Conservation (phyloP, 768 basidiomycete species). For the Coprinellus aureogranulatus region DNA sequence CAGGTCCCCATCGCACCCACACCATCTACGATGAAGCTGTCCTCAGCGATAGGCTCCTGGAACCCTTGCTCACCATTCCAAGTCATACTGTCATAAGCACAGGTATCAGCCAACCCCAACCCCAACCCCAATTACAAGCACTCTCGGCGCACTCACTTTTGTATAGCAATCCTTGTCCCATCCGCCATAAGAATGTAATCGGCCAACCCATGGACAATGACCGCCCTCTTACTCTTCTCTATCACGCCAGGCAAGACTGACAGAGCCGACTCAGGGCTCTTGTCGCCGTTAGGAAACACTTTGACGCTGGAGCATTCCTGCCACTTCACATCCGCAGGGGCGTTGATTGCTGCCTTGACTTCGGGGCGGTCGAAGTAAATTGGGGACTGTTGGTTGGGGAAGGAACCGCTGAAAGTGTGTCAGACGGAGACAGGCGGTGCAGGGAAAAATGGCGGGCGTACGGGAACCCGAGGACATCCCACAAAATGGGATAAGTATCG, state of each 20-base stretch:
- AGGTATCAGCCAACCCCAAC: no score
- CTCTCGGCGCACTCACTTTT: slow-evolving; percentile 46
- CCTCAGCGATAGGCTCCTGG: slow-evolving; percentile 61
- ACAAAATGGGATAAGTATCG: slow-evolving; percentile 69
- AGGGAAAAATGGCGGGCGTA: slow-evolving; percentile 26
- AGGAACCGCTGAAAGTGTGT: slow-evolving; percentile 48
- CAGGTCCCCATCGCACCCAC: slow-evolving; percentile 64
- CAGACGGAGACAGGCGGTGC: neutral
- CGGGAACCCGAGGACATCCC: slow-evolving; percentile 83
- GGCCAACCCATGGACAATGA: slow-evolving; percentile 70
- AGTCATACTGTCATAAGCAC: slow-evolving; percentile 49
- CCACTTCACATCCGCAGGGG: slow-evolving; percentile 61
- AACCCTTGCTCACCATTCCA: slow-evolving; percentile 69
- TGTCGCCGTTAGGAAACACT: slow-evolving; percentile 64
- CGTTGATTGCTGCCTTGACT: slow-evolving; percentile 71
- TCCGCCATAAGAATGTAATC: slow-evolving; percentile 75
- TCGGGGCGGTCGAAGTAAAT: slow-evolving; percentile 69
- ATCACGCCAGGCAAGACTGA: slow-evolving; percentile 72
- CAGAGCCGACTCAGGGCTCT: slow-evolving; percentile 58
- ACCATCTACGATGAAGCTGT: slow-evolving; percentile 70
- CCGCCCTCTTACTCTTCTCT: slow-evolving; percentile 65
- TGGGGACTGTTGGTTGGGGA: slow-evolving; percentile 53
- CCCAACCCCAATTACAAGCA: neutral
- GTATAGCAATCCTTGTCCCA: slow-evolving; percentile 66
- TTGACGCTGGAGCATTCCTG: slow-evolving; percentile 55